These are phyloP conservation scores for Phytopythium sindhum DNA, from an alignment of 352 stramenopile species.

Conservation along the genomic window DNA sequence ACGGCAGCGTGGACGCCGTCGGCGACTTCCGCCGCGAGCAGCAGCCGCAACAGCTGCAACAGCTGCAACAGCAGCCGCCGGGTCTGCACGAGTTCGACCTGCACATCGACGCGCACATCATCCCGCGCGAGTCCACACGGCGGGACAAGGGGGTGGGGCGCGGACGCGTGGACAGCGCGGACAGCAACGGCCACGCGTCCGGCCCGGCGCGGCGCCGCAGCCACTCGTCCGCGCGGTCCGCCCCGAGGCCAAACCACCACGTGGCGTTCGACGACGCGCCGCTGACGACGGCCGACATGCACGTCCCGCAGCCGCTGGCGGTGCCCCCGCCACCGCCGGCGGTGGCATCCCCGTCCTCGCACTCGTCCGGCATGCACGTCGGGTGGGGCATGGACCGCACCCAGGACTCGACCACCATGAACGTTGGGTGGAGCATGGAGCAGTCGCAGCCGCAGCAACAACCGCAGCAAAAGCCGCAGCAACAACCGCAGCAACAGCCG, in stretches of 20 bases:
- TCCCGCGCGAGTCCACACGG: background rate
- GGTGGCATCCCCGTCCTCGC: background rate
- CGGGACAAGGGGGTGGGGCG: slow-evolving; percentile 3
- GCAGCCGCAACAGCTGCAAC: background rate
- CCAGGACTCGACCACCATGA: slow-evolving; percentile 1
- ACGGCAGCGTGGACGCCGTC: slow-evolving; percentile 15
- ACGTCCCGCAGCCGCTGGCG: background rate
- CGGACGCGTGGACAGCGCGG: background rate
- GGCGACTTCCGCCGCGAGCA: slow-evolving; percentile 25
- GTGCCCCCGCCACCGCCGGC: background rate
- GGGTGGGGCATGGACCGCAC: background rate
- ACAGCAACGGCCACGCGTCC: background rate
- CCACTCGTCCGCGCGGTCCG: background rate
- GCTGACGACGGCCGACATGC: background rate
- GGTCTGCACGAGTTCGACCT: slow-evolving; percentile 21
- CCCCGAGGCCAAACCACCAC: background rate
- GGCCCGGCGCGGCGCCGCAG: background rate
- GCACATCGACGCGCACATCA: slow-evolving; percentile 22
- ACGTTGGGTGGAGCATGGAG: background rate
- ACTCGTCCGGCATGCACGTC: background rate
- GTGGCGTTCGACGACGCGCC: background rate
- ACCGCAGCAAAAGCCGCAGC: slow-evolving; percentile 1
- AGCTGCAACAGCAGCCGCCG: background rate
- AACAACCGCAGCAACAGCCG: background rate
- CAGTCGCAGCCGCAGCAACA: too few species aligned